phyloP scores from a whole-genome alignment of 1,284 basidiomycete species.

The Irpex sp. region DNA sequence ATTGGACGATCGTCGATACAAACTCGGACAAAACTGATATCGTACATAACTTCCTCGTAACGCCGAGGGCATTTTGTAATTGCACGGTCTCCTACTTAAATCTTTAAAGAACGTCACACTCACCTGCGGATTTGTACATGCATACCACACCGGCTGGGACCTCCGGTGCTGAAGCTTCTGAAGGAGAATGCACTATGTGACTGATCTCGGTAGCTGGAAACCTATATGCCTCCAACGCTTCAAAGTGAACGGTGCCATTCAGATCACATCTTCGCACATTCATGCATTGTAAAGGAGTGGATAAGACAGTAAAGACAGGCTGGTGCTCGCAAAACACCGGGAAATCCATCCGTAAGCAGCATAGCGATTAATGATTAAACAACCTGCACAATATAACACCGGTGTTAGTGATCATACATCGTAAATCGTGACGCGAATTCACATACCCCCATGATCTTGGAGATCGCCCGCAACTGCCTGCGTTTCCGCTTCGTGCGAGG shows the following conservation, averaged over 20 bases:
- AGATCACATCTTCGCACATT: background rate
- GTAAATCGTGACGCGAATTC: background rate
- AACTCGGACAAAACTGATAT: background rate
- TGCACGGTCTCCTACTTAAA: background rate
- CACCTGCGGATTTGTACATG: background rate
- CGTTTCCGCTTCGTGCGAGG: slow-evolving; percentile 29
- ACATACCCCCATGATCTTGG: slow-evolving; percentile 22
- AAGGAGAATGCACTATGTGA: no score
- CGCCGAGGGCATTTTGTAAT: background rate
- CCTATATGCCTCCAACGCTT: background rate
- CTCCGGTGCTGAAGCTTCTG: no score
- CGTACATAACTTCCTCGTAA: background rate
- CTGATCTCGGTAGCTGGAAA: no score
- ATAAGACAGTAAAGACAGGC: background rate
- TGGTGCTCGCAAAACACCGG: background rate
- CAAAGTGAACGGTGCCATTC: background rate
- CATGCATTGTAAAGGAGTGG: background rate
- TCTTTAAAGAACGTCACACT: background rate
- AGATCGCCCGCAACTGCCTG: slow-evolving; percentile 25
- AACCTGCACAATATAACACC: background rate
- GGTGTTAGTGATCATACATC: background rate
- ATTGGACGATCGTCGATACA: background rate
- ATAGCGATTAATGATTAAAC: background rate
- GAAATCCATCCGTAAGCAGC: background rate
- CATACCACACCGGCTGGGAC: background rate